Evolutionary conservation across 495 filamentous ascomycete species (phyloP), one percentile per base, ranked within the genome.

Genomic region (Aspergillus carlsbadensis): DNA sequence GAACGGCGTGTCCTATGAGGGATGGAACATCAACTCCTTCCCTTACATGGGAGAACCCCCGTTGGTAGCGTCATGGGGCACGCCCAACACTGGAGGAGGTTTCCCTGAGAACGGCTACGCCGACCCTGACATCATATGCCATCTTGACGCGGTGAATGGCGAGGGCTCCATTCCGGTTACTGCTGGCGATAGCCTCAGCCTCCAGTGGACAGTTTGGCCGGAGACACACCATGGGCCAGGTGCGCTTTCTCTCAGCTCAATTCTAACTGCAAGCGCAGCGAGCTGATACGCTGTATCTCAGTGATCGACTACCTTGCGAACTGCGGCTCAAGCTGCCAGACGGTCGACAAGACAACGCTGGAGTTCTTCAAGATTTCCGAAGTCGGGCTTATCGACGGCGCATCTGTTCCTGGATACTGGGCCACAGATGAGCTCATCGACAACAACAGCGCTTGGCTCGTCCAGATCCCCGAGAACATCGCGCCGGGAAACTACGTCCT

Each of bases 301-400:
- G 82, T 84, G 65, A 78, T 87, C 54, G 80, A 85, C 75, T 89
- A 88, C 67, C 72, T 91, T 0, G 87, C 86, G 31, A 70, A 77
- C 42, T 89, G 86, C 76, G 75, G 78, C 54, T 82, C 80, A 21
- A 66, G 75, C 35, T 87, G 85, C 71, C 73, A 78, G 54, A 78
- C 67, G 0, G 84, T 80, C 33, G 75, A 86, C 70, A 81, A 83
- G 65, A 76, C 70, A 3, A 60, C 64, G 0, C 78, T 89, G 17
- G 62, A 81, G 47, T 89, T 82, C 72, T 87, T 89, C 78, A 88
- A 88, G 81, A 85, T 91, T 59, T 78, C 75, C 58, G 77, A 78
- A 29, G 72, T 75, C 5, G 87, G 84, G 36, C 75, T 86, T 36
- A 60, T 81, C 55, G 63, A 74, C 59, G 73, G 73, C 46, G 63